A percentile compares a stretch with the other conserved stretches of the same genome.
These are phyloP conservation scores for Trichosporon ovoides DNA, from an alignment of 1,284 basidiomycete species.

Conservation along the genomic window DNA sequence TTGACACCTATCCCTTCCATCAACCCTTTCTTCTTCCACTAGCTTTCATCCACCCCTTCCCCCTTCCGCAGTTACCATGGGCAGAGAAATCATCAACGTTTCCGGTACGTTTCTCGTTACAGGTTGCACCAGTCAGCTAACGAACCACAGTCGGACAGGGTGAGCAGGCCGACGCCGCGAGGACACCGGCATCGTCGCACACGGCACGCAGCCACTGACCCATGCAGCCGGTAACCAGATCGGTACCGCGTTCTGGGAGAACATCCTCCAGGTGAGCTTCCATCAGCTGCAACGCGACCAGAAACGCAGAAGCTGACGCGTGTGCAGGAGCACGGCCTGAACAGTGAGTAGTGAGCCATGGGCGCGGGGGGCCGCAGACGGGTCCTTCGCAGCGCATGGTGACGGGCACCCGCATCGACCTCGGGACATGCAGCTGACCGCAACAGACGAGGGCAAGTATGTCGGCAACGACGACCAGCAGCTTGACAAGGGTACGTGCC, in stretches of 20 bases:
- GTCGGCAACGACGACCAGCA: constrained; percentile 39
- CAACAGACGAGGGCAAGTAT: constrained; percentile 37
- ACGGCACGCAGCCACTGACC: not conserved
- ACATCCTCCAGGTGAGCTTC: constrained; percentile 36
- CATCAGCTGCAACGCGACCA: not conserved
- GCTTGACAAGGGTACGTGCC: constrained; percentile 34
- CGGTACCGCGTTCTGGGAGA: constrained; percentile 46
- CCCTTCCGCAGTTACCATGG: constrained; percentile 23
- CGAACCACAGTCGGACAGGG: constrained; percentile 25
- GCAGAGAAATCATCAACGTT: constrained; percentile 42
- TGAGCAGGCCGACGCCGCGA: constrained; percentile 10
- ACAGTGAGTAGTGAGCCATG: constrained; percentile 30
- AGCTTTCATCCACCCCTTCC: not conserved
- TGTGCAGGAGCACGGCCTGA: constrained; percentile 42
- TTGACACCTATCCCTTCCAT: not conserved
- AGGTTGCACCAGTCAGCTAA: constrained; percentile 11
- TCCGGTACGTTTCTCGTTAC: constrained; percentile 26
- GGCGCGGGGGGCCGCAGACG: not conserved
- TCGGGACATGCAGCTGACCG: not conserved
- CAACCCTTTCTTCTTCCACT: not conserved
- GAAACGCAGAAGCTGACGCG: constrained; percentile 11
- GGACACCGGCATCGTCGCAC: not conserved
- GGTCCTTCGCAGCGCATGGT: not conserved
- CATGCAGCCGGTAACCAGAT: constrained; percentile 43
- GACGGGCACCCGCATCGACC: not conserved